These are phyloP conservation scores for Penicillium coprophilum DNA, from an alignment of 495 filamentous ascomycete species.

Conservation along the genomic window DNA sequence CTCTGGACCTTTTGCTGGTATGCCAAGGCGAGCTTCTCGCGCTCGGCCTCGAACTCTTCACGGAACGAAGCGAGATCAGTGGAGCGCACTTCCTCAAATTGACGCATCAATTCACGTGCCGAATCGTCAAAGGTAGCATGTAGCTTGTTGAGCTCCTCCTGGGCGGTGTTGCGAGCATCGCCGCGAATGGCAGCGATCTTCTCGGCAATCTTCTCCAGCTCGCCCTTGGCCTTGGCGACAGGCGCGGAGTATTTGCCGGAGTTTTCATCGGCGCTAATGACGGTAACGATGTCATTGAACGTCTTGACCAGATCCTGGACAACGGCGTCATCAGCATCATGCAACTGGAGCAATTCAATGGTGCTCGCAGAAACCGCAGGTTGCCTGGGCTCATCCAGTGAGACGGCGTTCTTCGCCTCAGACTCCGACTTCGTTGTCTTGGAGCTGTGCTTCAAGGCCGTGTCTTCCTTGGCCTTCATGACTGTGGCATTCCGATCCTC, in stretches of 20 bases:
- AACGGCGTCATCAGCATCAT: slow-evolving; percentile 74
- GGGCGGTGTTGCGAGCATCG: slow-evolving; percentile 64
- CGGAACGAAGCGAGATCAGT: slow-evolving; percentile 76
- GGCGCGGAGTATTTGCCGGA: slow-evolving; percentile 70
- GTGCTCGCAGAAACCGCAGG: slow-evolving; percentile 52
- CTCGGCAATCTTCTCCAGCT: slow-evolving; percentile 70
- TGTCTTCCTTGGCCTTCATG: slow-evolving; percentile 45
- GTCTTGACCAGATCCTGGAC: slow-evolving; percentile 94
- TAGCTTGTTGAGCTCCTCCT: slow-evolving; percentile 67
- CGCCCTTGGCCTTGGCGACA: slow-evolving; percentile 77
- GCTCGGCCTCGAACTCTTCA: slow-evolving; percentile 86
- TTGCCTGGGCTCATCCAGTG: slow-evolving; percentile 35
- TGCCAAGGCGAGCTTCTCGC: slow-evolving; percentile 66
- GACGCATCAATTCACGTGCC: slow-evolving; percentile 71
- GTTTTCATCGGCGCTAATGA: slow-evolving; percentile 79
- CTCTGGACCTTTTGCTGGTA: slow-evolving; percentile 78
- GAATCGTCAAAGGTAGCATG: slow-evolving; percentile 77
- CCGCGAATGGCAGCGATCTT: slow-evolving; percentile 73
- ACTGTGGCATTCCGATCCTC: slow-evolving; percentile 38
- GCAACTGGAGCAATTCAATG: slow-evolving; percentile 72
- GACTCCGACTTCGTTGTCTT: slow-evolving; percentile 34
- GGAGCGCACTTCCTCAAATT: slow-evolving; percentile 68
- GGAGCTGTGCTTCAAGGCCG: slow-evolving; percentile 31
- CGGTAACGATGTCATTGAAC: slow-evolving; percentile 90
- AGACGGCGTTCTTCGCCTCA: slow-evolving; percentile 33